These are phyloP conservation scores for Psilocybe cubensis DNA, from an alignment of 768 basidiomycete species.

Conservation along the genomic window DNA sequence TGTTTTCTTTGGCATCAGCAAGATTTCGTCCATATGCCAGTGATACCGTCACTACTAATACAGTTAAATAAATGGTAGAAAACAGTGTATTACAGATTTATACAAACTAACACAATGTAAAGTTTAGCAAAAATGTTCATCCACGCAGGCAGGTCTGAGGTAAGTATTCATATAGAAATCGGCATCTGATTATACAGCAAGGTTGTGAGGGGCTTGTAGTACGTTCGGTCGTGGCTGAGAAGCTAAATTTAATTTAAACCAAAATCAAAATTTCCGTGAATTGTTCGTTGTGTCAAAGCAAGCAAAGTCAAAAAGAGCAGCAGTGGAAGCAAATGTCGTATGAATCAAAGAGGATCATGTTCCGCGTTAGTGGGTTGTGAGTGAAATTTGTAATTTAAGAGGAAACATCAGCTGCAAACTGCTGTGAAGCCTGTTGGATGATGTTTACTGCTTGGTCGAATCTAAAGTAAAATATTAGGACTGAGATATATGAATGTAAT, in stretches of 20 bases:
- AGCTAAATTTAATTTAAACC: background rate
- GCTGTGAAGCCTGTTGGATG: conserved; percentile 34
- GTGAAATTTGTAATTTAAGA: background rate
- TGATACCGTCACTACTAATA: too few species aligned
- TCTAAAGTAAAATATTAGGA: conserved; percentile 19
- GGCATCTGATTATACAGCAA: conserved; percentile 15
- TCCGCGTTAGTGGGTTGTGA: too few species aligned
- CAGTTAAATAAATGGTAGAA: too few species aligned
- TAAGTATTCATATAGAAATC: background rate
- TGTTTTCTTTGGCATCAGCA: too few species aligned
- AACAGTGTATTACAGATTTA: background rate
- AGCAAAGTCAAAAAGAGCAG: background rate
- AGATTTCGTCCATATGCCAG: too few species aligned
- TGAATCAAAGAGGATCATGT: background rate
- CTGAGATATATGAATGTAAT: background rate
- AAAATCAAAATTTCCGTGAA: conserved; percentile 13
- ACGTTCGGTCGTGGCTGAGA: background rate
- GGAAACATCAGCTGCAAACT: conserved; percentile 31
- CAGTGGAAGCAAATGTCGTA: background rate
- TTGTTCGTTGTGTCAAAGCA: conserved; percentile 1
- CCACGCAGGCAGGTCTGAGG: too few species aligned
- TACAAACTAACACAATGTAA: background rate
- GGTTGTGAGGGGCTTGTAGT: conserved; percentile 8
- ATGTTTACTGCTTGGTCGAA: conserved; percentile 32
- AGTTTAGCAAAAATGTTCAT: conserved; percentile 3